Percentiles rank a stretch among this genome's conserved stretches.
Conservation (phyloP, 768 basidiomycete species). For the Podaxis sp. region DNA sequence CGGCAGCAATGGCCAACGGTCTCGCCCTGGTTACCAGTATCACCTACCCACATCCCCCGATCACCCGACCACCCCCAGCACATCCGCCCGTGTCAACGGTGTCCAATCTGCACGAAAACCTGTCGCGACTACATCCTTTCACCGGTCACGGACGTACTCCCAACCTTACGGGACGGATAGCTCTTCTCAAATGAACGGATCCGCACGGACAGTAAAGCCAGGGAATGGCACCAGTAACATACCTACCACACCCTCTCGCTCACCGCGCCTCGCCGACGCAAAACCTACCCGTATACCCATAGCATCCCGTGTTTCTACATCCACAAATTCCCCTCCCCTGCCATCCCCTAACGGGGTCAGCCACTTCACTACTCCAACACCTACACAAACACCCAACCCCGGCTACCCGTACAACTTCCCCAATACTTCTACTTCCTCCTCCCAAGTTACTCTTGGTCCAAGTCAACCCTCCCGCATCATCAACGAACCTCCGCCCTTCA, state of each 20-base stretch:
- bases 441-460: conserved; percentile 30
- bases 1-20: conserved; percentile 15
- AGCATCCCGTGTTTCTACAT: conserved; percentile 26
- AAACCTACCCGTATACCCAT: conserved; percentile 57
- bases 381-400: conserved; percentile 24
- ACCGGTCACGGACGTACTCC: conserved; percentile 65
- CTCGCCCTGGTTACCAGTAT: conserved; percentile 20
- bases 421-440: conserved; percentile 29
- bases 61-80: conserved; percentile 22
- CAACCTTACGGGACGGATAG: conserved; percentile 52
- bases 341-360: conserved; percentile 18
- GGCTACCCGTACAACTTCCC: conserved; percentile 11
- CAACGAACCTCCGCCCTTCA: conserved; percentile 66
- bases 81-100: conserved; percentile 29
- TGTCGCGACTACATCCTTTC: conserved; percentile 31
- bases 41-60: conserved; percentile 8
- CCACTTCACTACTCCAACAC: conserved; percentile 20
- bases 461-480: conserved; percentile 45
- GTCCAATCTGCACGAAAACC: conserved; percentile 31
- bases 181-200: conserved; percentile 25
- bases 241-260: conserved; percentile 29
- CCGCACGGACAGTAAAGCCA: conserved; percentile 26
- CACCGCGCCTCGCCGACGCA: conserved; percentile 42
- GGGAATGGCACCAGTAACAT: neutral
- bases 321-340: neutral